Evolutionary conservation across 345 rosid species (phyloP), one percentile per base, ranked within the genome.

Genomic region (Microthlaspi erraticum): DNA sequence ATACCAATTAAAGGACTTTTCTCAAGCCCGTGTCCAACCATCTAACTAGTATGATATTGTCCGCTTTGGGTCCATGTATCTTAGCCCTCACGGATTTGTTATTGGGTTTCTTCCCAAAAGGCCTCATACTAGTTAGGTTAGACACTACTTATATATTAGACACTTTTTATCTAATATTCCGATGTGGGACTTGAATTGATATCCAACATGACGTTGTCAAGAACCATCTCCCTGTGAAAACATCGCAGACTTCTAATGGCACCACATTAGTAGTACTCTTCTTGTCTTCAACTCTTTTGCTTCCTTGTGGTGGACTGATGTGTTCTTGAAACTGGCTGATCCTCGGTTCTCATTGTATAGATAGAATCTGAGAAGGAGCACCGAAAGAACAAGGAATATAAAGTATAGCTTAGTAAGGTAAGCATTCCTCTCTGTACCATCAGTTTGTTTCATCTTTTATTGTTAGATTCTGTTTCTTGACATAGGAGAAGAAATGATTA

Each of bases 171-270:
- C n/a, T n/a, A n/a, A n/a, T n/a, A n/a, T n/a, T n/a, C n/a, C n/a
- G n/a, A n/a, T n/a, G n/a, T n/a, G n/a, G n/a, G n/a, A n/a, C n/a
- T n/a, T n/a, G n/a, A n/a, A n/a, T n/a, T n/a, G n/a, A n/a, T n/a
- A n/a, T n/a, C n/a, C n/a, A n/a, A n/a, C n/a, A n/a, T n/a, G n/a
- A n/a, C 46, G 36, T 88, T 76, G 57, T 91, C 97, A 23, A 84
- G 64, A 75, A 89, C 97, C 98, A 93, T 23, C 79, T 53, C 42
- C 97, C 98, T 7, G 76, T 81, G 75, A 83, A 93, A 60, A 93
- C 80, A 81, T 91, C 96, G n/a, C 98, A 91, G 2, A 74, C 73
- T 14, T 79, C 72, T 12, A 86, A 77, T 17, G 85, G 82, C 2
- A 78, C 74, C 6, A 68, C 79, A 43, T 76, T 68, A 17, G 57